These are phyloP conservation scores for Pachyrhizus erosus DNA, from an alignment of 306 rosid species.

Conservation along the genomic window DNA sequence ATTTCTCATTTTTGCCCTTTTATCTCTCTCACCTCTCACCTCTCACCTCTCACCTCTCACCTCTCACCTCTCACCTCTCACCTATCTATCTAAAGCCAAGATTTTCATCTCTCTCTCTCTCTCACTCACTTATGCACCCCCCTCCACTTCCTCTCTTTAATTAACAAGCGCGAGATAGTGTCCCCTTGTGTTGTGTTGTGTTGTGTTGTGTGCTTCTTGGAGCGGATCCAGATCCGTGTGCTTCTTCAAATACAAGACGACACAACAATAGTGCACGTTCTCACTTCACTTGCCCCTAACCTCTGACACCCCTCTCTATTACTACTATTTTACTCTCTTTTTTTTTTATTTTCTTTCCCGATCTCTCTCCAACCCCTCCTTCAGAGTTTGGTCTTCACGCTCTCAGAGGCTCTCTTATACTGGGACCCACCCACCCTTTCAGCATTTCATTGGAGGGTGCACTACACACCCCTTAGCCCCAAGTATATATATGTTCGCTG, in stretches of 20 bases:
- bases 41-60: conserved; percentile 39
- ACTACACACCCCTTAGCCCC: conserved; percentile 44
- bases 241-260: conserved; percentile 49
- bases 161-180: background rate
- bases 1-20: background rate
- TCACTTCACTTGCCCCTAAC: conserved; percentile 38
- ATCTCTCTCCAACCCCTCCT: background rate
- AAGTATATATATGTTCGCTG: too few species aligned
- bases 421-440: too few species aligned
- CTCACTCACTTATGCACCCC: too few species aligned
- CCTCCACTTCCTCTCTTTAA: background rate
- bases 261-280: conserved; percentile 60
- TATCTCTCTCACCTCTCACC: background rate
- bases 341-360: background rate
- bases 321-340: too few species aligned
- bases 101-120: conserved; percentile 39
- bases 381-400: conserved; percentile 39
- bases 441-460: conserved; percentile 4
- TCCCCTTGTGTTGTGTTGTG: background rate
- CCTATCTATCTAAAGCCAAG: background rate
- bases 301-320: conserved; percentile 51
- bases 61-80: too few species aligned
- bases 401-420: conserved; percentile 16
- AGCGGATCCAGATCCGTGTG: conserved; percentile 66
- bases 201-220: conserved; percentile 37